Percentiles rank a stretch among this genome's conserved stretches.
Conservation (phyloP, 2,329 filamentous ascomycete species). For the Xylariaceae sp. region DNA sequence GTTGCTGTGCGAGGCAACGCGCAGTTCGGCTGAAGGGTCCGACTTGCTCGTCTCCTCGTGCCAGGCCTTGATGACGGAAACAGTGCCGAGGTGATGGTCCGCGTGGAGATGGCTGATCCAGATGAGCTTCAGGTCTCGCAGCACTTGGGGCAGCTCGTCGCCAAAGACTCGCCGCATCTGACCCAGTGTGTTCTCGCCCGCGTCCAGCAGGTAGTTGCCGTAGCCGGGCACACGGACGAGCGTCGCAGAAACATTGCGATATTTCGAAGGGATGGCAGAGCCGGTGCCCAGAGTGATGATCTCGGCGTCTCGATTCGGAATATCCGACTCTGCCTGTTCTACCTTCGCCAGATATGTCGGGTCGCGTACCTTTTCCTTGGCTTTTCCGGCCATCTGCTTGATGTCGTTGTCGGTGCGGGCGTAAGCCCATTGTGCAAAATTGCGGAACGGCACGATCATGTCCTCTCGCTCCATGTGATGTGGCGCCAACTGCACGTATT, state of each 20-base stretch:
- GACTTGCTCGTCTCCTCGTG: constrained; percentile 44
- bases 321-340: constrained; percentile 47
- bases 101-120: constrained; percentile 96
- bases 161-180: constrained; percentile 72
- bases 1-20: constrained; percentile 59
- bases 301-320: constrained; percentile 70
- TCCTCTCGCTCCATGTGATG: constrained; percentile 37
- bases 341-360: constrained; percentile 26
- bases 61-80: constrained; percentile 78
- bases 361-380: constrained; percentile 25
- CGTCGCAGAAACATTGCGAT: constrained; percentile 89
- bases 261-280: constrained; percentile 82
- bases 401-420: no score
- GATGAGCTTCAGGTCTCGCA: constrained; percentile 72
- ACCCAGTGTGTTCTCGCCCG: constrained; percentile 85
- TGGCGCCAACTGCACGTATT: constrained; percentile 40
- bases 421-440: no score
- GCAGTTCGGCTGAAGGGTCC: constrained; percentile 37
- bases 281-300: constrained; percentile 86
- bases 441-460: constrained; percentile 39
- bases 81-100: constrained; percentile 85
- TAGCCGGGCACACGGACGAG: constrained; percentile 74
- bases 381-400: constrained; percentile 39
- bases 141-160: constrained; percentile 58
- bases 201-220: constrained; percentile 87